These are phyloP conservation scores for Fusarium burgessii DNA, from an alignment of 2,329 filamentous ascomycete species.

Conservation along the genomic window DNA sequence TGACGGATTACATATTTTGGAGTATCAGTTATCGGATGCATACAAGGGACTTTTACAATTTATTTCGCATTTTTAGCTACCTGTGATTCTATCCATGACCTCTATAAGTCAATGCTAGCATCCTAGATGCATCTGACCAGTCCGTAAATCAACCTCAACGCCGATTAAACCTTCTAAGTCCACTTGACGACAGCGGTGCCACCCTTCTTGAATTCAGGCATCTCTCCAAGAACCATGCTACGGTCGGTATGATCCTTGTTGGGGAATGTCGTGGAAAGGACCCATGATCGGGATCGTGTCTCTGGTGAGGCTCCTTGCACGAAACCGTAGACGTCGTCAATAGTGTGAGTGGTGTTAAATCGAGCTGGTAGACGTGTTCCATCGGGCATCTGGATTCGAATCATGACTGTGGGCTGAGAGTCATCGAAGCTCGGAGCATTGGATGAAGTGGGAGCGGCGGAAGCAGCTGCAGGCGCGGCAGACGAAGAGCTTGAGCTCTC, in stretches of 20 bases:
- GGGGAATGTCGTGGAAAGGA: slow-evolving; percentile 85
- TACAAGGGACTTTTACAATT: neutral
- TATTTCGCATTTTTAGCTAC: slow-evolving; percentile 1
- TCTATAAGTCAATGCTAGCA: slow-evolving; percentile 29
- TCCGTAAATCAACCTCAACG: slow-evolving; percentile 34
- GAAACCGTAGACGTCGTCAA: slow-evolving; percentile 83
- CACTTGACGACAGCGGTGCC: slow-evolving; percentile 75
- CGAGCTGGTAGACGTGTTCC: slow-evolving; percentile 81
- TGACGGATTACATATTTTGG: slow-evolving; percentile 19
- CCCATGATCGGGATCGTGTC: slow-evolving; percentile 71
- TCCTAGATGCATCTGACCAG: neutral
- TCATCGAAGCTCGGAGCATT: slow-evolving; percentile 64
- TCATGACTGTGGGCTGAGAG: slow-evolving; percentile 74
- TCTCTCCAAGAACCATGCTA: slow-evolving; percentile 66
- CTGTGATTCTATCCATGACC: slow-evolving; percentile 21
- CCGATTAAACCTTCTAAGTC: slow-evolving; percentile 46
- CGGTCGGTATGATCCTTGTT: slow-evolving; percentile 83
- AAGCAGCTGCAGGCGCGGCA: slow-evolving; percentile 35
- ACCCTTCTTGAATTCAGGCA: slow-evolving; percentile 74
- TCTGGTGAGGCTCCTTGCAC: slow-evolving; percentile 73
- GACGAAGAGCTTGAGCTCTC: slow-evolving; percentile 25
- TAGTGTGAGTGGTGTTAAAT: slow-evolving; percentile 83
- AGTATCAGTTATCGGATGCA: slow-evolving; percentile 1
- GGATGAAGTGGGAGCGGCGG: slow-evolving; percentile 51
- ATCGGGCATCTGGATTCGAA: slow-evolving; percentile 83